A percentile compares a stretch with the other conserved stretches of the same genome.
Evolutionary conservation across 73 alveolate species (phyloP).

Genomic region (Paramecium tetraurelia): DNA sequence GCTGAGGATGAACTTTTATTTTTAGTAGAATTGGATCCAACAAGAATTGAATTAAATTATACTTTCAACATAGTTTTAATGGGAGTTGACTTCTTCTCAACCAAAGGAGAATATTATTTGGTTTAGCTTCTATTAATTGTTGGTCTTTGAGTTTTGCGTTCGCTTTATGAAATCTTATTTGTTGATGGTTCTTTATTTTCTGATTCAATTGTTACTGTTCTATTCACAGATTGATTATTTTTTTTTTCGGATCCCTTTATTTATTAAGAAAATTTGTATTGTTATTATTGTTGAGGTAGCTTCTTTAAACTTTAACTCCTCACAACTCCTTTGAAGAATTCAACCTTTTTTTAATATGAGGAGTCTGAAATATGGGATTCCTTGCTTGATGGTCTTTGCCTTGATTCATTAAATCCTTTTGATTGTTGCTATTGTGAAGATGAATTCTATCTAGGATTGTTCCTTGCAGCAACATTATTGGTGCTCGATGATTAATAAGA

Average conservation of each 20-base stretch:
- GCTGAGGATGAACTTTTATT: not conserved
- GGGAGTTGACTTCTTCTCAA: not conserved
- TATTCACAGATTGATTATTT: not conserved
- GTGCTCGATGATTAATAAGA: not conserved
- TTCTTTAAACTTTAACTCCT: not conserved
- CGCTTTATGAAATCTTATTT: not conserved
- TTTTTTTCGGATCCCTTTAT: not conserved
- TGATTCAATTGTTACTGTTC: not conserved
- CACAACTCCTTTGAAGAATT: not conserved
- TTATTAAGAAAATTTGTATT: not conserved
- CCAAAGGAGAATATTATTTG: not conserved
- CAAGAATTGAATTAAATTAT: not conserved
- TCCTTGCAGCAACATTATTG: not conserved
- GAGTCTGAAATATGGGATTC: not conserved
- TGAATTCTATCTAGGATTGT: not conserved
- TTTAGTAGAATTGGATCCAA: not conserved
- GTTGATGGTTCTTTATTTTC: not conserved
- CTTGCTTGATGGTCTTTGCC: constrained; percentile 3
- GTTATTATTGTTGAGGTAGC: not conserved
- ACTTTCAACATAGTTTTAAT: not conserved
- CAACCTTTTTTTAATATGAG: not conserved
- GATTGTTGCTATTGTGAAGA: not conserved
- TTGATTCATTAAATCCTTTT: not conserved
- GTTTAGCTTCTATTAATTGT: not conserved
- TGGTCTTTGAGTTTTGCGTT: not conserved